phyloP scores from a whole-genome alignment of 805 yeast genomes.

The Saccharomycopsis fermentans region DNA sequence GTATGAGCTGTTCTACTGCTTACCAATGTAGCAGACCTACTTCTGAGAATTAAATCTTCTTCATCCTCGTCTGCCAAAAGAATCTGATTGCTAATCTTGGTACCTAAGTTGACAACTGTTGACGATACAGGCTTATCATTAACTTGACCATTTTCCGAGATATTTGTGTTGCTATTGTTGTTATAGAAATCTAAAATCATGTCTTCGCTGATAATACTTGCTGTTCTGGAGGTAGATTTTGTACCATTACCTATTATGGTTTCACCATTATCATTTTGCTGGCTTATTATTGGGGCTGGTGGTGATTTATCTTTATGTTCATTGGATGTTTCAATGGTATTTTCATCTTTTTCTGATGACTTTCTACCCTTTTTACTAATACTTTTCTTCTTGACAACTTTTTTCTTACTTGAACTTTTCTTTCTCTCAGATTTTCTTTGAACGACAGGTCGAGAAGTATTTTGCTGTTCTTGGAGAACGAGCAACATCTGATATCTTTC shows the following conservation, averaged over 20 bases:
- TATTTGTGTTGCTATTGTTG: background rate
- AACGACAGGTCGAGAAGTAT: background rate
- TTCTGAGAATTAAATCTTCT: background rate
- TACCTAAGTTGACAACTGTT: background rate
- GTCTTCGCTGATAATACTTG: background rate
- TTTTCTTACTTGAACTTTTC: constrained; percentile 20
- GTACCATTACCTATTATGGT: background rate
- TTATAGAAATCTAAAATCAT: background rate
- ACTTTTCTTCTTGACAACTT: background rate
- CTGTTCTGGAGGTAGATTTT: background rate
- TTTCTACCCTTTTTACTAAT: background rate
- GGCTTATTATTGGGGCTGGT: background rate
- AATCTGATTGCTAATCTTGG: background rate
- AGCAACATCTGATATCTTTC: constrained; percentile 3
- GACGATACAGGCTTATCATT: background rate
- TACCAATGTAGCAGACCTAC: background rate
- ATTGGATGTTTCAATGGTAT: background rate
- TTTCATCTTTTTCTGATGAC: background rate
- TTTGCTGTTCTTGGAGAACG: background rate
- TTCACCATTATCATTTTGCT: background rate
- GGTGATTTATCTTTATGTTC: background rate
- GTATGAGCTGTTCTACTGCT: background rate
- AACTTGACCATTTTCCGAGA: background rate
- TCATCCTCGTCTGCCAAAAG: background rate
- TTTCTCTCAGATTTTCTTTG: constrained; percentile 16